Percentiles rank a stretch among this genome's conserved stretches.
Evolutionary conservation across 768 basidiomycete genomes (phyloP).

Genomic region (Boletus reticuloceps): DNA sequence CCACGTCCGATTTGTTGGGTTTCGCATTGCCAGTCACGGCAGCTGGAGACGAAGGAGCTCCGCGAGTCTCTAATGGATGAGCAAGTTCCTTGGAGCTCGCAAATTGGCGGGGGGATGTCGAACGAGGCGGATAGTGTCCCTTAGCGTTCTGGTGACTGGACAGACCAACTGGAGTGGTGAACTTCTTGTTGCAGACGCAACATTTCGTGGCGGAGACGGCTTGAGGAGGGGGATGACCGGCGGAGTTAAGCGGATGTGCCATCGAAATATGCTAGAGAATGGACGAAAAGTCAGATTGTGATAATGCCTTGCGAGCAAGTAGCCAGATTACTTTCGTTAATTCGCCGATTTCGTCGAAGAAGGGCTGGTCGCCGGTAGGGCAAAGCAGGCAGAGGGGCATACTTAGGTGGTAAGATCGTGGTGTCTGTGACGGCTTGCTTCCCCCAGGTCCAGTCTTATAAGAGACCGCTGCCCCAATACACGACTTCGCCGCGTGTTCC

Average conservation of each 20-base stretch:
- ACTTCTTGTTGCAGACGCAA: constrained; percentile 26
- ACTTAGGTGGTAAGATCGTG: constrained; percentile 11
- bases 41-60: neutral
- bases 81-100: neutral
- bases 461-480: constrained; percentile 30
- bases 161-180: constrained; percentile 16
- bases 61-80: constrained; percentile 2
- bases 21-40: neutral
- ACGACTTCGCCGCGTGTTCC: constrained; percentile 33
- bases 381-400: constrained; percentile 28
- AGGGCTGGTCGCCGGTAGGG: constrained; percentile 20
- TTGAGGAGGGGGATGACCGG: neutral
- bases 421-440: constrained; percentile 9
- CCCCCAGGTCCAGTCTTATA: constrained; percentile 26
- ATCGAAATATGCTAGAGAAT: constrained; percentile 21
- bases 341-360: constrained; percentile 16
- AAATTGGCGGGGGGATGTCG: constrained; percentile 2
- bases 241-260: constrained; percentile 9
- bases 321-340: constrained; percentile 16
- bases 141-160: constrained; percentile 23
- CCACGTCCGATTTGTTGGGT: neutral
- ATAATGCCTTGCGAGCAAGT: neutral
- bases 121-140: constrained; percentile 14
- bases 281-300: constrained; percentile 5
- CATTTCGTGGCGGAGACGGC: constrained; percentile 16